Base-by-base conservation (phyloP, 768 basidiomycete species). In the Serendipita sp. region DNA sequence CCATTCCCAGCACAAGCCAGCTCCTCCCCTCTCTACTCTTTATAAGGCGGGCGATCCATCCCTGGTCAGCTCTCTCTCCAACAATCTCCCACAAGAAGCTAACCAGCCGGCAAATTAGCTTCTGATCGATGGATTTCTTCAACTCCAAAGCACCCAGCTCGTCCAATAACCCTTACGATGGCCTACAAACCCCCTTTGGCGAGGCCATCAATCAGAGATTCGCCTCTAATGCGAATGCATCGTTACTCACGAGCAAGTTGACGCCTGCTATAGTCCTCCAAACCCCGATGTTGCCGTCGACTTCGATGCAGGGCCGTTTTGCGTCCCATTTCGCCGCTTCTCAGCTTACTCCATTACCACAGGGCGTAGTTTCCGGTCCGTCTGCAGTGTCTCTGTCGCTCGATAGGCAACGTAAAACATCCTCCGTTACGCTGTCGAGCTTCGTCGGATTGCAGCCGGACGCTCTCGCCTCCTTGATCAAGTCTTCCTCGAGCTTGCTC, bases 401-500 rank as follows among this genome's bases (percentile, higher is more conserved):
- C 48, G 10, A 52, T 52, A 18, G 32, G 48, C 18, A 18, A 52
- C 18, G 18, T 52, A 32, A 5, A 16, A 52, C 48, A 7, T 32
- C 48, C 16, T 52, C 48, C 48, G 18, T 52, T 16, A 52, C 48
- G 10, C 18, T 16, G 48, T 52, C 48, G 18, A 52, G 7, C 38
- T 41, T 41, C 38, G 30, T 32, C 4, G 56, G 23, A 36, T 36
- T 60, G 23, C n/a, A 11, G 23, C 23, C 56, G 10, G 18, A 60
- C 28, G 16, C 16, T 10, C 16, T 35, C 32, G 34, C 16, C 23
- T 54, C 7, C 23, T 48, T 15, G 32, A 58, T 13, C 8, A 32
- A 65, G 11, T 23, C 18, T 23, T 36, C 35, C 11, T 11, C 35
- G 15, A 34, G 34, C 56, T n/a, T 60, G 38, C 85, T 98, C 71